Percentiles rank a stretch among this genome's conserved stretches.
phyloP scores from a whole-genome alignment of 345 rosid genomes.

The Orychophragmus violaceus region DNA sequence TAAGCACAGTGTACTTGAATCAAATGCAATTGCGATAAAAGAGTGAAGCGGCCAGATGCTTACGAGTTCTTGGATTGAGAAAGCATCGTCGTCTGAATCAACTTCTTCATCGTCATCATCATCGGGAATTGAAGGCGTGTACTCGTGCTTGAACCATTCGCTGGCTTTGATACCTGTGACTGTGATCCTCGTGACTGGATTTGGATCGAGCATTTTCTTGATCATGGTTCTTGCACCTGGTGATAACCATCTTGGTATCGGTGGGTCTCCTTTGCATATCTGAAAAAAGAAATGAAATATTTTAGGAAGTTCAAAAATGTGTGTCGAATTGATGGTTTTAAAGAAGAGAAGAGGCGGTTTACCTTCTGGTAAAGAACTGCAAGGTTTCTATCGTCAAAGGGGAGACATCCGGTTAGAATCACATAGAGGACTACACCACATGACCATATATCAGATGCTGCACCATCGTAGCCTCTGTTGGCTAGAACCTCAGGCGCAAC shows the following conservation, averaged over 20 bases:
- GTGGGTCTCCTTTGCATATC: slow-evolving; percentile 88
- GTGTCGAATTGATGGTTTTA: neutral
- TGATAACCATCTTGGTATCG: slow-evolving; percentile 75
- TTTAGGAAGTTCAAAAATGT: neutral
- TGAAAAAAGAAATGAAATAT: slow-evolving; percentile 13
- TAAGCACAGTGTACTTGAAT: slow-evolving; percentile 1
- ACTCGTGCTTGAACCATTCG: slow-evolving; percentile 72
- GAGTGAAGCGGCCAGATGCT: neutral
- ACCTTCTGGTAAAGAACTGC: slow-evolving; percentile 95
- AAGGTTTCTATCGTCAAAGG: slow-evolving; percentile 93
- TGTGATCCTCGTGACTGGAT: slow-evolving; percentile 62
- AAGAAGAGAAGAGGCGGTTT: slow-evolving; percentile 1
- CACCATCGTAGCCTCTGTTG: slow-evolving; percentile 84
- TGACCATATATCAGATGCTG: slow-evolving; percentile 90
- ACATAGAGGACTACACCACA: slow-evolving; percentile 91
- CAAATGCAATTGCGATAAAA: neutral
- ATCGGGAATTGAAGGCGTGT: slow-evolving; percentile 49
- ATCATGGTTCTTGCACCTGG: slow-evolving; percentile 70
- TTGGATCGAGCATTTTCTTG: slow-evolving; percentile 78
- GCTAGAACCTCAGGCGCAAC: slow-evolving; percentile 93
- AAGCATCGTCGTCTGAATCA: slow-evolving; percentile 45
- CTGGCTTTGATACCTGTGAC: slow-evolving; percentile 55
- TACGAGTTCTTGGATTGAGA: slow-evolving; percentile 58
- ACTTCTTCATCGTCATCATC: slow-evolving; percentile 73
- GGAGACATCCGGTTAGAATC: slow-evolving; percentile 78